Evolutionary conservation across 2,329 filamentous ascomycete species (phyloP).

Genomic region (Nigrospora osmanthi): DNA sequence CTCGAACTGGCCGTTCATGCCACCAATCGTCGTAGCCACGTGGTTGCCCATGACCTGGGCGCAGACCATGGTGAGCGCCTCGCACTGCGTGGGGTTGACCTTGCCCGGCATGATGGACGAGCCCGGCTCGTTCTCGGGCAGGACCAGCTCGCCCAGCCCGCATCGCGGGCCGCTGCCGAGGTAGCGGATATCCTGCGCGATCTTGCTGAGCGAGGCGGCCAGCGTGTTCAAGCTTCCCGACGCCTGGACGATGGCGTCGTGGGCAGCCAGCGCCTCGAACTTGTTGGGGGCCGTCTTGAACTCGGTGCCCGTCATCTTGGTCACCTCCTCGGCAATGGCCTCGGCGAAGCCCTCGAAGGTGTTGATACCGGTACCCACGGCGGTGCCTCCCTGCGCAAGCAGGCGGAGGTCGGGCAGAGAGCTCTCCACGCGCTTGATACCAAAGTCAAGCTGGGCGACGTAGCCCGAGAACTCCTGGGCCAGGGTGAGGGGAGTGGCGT

Average conservation of each 20-base stretch:
- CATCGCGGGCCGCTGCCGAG: constrained; percentile 93
- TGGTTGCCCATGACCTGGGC: constrained; percentile 98
- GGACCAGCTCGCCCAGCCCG: constrained; percentile 83
- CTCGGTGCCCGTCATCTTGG: constrained; percentile 83
- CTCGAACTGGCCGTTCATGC: constrained; percentile 97
- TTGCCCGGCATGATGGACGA: constrained; percentile 99
- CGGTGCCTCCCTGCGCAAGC: constrained; percentile 91
- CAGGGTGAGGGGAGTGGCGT: constrained; percentile 90
- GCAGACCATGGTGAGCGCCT: constrained; percentile 96
- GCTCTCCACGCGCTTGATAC: constrained; percentile 78
- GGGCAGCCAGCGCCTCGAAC: constrained; percentile 92
- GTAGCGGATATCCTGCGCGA: constrained; percentile 96
- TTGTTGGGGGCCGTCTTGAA: constrained; percentile 98
- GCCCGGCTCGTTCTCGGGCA: constrained; percentile 97
- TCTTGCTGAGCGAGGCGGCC: constrained; percentile 88
- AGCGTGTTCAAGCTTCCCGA: constrained; percentile 91
- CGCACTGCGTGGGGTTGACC: constrained; percentile 98
- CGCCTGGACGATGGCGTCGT: constrained; percentile 92
- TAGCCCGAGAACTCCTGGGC: constrained; percentile 98
- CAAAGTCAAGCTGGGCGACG: constrained; percentile 86
- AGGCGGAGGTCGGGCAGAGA: constrained; percentile 77
- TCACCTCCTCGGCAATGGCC: constrained; percentile 83
- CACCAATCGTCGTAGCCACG: constrained; percentile 83
- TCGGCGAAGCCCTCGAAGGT: constrained; percentile 95
- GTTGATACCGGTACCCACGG: constrained; percentile 95